These are phyloP conservation scores for Trametopsis cervina DNA, from an alignment of 768 basidiomycete genomes.

Conservation along the genomic window DNA sequence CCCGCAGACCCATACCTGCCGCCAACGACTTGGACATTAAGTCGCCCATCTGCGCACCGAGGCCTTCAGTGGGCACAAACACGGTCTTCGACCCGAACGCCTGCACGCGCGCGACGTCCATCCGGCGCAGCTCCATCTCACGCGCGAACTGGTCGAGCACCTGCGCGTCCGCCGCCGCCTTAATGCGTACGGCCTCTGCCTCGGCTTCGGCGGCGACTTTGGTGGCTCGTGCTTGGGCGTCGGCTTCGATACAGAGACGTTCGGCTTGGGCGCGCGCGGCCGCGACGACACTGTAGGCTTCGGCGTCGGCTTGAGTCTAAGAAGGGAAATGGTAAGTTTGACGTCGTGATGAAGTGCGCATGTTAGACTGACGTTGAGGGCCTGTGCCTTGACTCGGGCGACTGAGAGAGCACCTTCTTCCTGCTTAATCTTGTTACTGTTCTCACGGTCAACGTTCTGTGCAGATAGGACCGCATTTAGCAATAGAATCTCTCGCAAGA, in stretches of 20 bases:
- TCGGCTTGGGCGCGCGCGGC: conserved; percentile 71
- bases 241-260: conserved; percentile 58
- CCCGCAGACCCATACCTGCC: conserved; percentile 36
- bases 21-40: conserved; percentile 68
- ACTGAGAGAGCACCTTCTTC: conserved; percentile 76
- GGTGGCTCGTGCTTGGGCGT: conserved; percentile 73
- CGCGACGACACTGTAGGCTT: conserved; percentile 68
- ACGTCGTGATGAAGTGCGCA: background rate
- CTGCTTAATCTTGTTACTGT: conserved; percentile 82
- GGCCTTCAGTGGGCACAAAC: conserved; percentile 61
- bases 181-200: conserved; percentile 58
- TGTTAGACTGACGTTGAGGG: conserved; percentile 35
- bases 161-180: conserved; percentile 53
- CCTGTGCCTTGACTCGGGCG: conserved; percentile 67
- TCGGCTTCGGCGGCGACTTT: conserved; percentile 72
- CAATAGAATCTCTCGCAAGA: background rate
- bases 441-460: conserved; percentile 80
- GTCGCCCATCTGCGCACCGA: conserved; percentile 50
- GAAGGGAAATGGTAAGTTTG: background rate
- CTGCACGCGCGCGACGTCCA: conserved; percentile 53
- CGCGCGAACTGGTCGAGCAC: conserved; percentile 62
- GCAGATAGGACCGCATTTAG: background rate
- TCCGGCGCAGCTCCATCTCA: conserved; percentile 66
- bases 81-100: conserved; percentile 67
- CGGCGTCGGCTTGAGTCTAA: conserved; percentile 64